Conservation (phyloP, 768 basidiomycete species). For the Trametes gibbosa region DNA sequence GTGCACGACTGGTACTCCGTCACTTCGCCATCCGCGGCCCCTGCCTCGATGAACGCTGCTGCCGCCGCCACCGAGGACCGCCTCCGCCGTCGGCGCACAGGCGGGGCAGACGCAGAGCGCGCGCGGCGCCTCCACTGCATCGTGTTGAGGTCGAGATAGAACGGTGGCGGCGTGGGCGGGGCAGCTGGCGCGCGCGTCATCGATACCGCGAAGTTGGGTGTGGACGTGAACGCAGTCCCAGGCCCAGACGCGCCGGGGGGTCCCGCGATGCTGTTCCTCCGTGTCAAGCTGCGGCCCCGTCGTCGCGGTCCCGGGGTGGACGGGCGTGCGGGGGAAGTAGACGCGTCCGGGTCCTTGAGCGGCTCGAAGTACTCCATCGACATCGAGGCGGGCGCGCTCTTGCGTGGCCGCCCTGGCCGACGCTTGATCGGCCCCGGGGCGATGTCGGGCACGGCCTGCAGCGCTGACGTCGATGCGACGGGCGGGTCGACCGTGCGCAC, state of each 20-base stretch:
- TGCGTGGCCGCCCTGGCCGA: conserved; percentile 2
- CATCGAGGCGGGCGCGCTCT: conserved; percentile 3
- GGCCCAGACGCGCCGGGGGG: not conserved
- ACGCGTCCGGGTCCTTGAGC: conserved; percentile 3
- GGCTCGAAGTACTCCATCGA: conserved; percentile 10
- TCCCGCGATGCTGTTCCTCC: conserved; percentile 4
- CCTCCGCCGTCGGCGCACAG: not conserved
- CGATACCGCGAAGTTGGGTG: not conserved
- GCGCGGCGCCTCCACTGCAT: conserved; percentile 10
- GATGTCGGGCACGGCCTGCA: not conserved
- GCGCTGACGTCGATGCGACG: not conserved
- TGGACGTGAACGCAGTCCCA: too few relatives aligned
- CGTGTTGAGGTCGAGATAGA: conserved; percentile 12
- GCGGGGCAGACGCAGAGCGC: conserved; percentile 1
- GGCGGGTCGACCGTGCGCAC: not conserved
- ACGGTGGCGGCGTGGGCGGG: not conserved
- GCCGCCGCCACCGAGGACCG: not conserved
- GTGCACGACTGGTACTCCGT: conserved; percentile 1
- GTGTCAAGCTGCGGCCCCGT: not conserved
- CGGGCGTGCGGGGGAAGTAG: not conserved
- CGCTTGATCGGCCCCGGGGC: conserved; percentile 8
- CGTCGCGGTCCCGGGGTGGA: not conserved
- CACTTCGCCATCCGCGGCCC: not conserved
- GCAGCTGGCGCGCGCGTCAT: not conserved
- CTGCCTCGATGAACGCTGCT: not conserved